Evolutionary conservation across 371 early-diverging fungal species (phyloP).

Genomic region (Funneliformis caledonium): DNA sequence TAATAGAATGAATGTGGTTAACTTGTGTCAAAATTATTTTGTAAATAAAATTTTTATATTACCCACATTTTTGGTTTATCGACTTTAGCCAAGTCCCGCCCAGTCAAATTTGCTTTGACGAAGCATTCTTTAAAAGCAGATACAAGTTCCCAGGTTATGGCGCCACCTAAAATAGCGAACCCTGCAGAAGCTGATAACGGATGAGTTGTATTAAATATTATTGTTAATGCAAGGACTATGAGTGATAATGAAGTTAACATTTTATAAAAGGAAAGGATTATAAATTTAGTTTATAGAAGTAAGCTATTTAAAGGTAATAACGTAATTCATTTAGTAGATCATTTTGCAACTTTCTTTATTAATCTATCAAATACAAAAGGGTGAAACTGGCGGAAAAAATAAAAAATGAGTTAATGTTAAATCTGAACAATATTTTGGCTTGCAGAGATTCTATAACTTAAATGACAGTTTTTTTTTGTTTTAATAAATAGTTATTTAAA

Average conservation of each 20-base stretch:
- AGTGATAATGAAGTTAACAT: conserved; percentile 14
- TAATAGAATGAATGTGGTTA: not conserved
- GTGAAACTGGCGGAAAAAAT: too few relatives aligned
- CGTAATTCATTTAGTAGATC: too few relatives aligned
- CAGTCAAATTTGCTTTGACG: not conserved
- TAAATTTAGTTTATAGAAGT: too few relatives aligned
- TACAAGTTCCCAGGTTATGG: conserved; percentile 27
- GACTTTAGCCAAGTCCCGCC: conserved; percentile 20
- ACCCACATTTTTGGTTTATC: conserved; percentile 16
- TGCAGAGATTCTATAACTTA: too few relatives aligned
- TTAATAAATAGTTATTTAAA: too few relatives aligned
- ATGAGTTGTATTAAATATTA: conserved; percentile 33
- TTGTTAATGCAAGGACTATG: conserved; percentile 2
- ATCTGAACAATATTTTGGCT: too few relatives aligned
- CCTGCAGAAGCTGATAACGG: conserved; percentile 35
- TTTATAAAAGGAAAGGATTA: not conserved
- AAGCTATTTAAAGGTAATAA: too few relatives aligned
- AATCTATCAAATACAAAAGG: too few relatives aligned
- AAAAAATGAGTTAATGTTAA: too few relatives aligned
- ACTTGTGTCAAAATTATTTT: not conserved
- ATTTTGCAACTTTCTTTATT: too few relatives aligned
- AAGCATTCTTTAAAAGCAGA: conserved; percentile 16
- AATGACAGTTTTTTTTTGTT: too few relatives aligned
- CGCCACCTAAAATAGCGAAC: conserved; percentile 26
- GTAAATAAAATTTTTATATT: not conserved